Evolutionary conservation across 2,329 filamentous ascomycete species (phyloP).

Genomic region (Trichoderma polysporum): DNA sequence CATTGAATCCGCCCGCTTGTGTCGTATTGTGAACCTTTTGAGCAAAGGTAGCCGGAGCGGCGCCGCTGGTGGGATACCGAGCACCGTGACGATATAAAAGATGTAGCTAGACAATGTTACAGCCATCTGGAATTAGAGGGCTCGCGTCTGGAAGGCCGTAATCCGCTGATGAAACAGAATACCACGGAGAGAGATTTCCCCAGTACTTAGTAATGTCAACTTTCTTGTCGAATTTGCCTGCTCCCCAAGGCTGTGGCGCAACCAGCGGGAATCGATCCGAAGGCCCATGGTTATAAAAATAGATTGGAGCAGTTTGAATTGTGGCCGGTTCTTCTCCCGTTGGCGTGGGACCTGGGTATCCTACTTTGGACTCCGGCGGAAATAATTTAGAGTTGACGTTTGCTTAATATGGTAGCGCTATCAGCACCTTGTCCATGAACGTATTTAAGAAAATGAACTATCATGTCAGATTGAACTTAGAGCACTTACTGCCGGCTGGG

Average conservation of each 20-base stretch:
- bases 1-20: neutral
- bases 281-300: neutral
- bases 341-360: neutral
- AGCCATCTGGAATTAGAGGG: neutral
- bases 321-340: neutral
- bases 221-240: neutral
- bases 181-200: neutral
- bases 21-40: constrained; percentile 4
- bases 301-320: neutral
- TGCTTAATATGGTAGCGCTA: neutral
- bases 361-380: neutral
- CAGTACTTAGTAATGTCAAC: neutral
- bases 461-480: neutral
- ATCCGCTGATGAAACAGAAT: neutral
- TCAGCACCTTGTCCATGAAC: neutral
- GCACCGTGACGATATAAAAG: neutral
- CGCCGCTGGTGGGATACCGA: constrained; percentile 9
- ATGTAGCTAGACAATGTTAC: constrained; percentile 1
- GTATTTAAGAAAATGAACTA: no score
- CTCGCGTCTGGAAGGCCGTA: neutral
- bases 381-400: neutral
- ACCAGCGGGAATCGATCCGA: neutral
- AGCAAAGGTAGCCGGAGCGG: constrained; percentile 5
- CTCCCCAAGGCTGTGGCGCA: neutral
- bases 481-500: neutral